Conservation (phyloP, 495 filamentous ascomycete species). For the Parmelia sp. region DNA sequence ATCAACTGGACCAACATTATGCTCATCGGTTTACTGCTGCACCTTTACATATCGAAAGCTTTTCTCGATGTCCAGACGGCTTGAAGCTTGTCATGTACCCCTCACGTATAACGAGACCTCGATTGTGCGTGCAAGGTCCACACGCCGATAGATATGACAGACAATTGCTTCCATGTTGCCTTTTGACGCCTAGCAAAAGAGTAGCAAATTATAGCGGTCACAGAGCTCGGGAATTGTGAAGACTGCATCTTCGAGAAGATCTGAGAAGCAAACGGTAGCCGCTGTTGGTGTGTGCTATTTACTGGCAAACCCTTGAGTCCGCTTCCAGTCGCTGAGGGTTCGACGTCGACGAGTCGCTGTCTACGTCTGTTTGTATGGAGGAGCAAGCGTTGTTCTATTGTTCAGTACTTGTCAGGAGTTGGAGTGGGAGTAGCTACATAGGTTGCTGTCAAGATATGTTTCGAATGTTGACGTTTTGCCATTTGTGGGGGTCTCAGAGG, state of each 20-base stretch:
- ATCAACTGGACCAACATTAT: not conserved
- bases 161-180: not conserved
- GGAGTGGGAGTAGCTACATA: too few species aligned
- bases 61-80: not conserved
- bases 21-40: not conserved
- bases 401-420: too few species aligned
- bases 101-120: not conserved
- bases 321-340: not conserved
- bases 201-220: not conserved
- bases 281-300: not conserved
- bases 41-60: not conserved
- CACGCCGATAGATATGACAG: not conserved
- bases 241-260: not conserved
- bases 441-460: too few species aligned
- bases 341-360: too few species aligned
- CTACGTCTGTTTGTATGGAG: too few species aligned
- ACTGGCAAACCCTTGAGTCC: not conserved
- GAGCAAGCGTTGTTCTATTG: too few species aligned
- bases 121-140: conserved; percentile 1
- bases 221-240: not conserved
- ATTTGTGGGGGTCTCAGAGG: too few species aligned
- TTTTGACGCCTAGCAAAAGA: not conserved
- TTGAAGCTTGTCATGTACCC: not conserved
- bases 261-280: not conserved
- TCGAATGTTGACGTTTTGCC: too few species aligned